Evolutionary conservation across 2,329 filamentous ascomycete species (phyloP).

Genomic region (Hypoxylon sp.): DNA sequence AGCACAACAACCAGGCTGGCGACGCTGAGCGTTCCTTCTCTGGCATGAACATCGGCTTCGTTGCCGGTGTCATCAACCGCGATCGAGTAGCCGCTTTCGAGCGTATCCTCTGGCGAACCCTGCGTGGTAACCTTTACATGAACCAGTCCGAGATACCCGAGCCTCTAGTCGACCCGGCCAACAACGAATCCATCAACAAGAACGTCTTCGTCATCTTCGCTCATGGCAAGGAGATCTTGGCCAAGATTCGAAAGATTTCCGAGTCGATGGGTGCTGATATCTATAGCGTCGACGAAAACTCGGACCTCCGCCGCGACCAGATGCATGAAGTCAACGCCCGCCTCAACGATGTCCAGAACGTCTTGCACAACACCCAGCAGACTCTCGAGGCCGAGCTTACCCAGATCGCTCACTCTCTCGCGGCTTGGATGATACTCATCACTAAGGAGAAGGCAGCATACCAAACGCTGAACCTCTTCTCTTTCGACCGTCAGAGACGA

Average conservation of each 20-base stretch:
- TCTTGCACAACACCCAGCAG: slow-evolving; percentile 92
- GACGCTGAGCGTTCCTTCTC: slow-evolving; percentile 88
- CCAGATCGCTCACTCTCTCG: slow-evolving; percentile 90
- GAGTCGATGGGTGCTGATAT: slow-evolving; percentile 95
- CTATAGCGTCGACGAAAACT: slow-evolving; percentile 97
- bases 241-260: slow-evolving; percentile 98
- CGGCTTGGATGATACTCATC: slow-evolving; percentile 96
- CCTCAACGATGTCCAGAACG: slow-evolving; percentile 87
- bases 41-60: slow-evolving; percentile 98
- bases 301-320: slow-evolving; percentile 92
- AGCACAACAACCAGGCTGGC: slow-evolving; percentile 74
- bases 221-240: slow-evolving; percentile 96
- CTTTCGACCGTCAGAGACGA: slow-evolving; percentile 93
- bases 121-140: slow-evolving; percentile 99
- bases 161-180: slow-evolving; percentile 87
- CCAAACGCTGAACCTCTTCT: slow-evolving; percentile 93
- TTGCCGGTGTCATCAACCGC: slow-evolving; percentile 92
- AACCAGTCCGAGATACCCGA: slow-evolving; percentile 99
- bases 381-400: slow-evolving; percentile 92
- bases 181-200: slow-evolving; percentile 92
- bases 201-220: slow-evolving; percentile 99
- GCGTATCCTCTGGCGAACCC: slow-evolving; percentile 94
- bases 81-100: slow-evolving; percentile 96
- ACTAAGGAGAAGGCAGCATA: slow-evolving; percentile 99
- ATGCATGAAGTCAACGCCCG: slow-evolving; percentile 97